Base-by-base conservation (phyloP, 2,329 filamentous ascomycete genomes). In the Aspergillus neotritici region DNA sequence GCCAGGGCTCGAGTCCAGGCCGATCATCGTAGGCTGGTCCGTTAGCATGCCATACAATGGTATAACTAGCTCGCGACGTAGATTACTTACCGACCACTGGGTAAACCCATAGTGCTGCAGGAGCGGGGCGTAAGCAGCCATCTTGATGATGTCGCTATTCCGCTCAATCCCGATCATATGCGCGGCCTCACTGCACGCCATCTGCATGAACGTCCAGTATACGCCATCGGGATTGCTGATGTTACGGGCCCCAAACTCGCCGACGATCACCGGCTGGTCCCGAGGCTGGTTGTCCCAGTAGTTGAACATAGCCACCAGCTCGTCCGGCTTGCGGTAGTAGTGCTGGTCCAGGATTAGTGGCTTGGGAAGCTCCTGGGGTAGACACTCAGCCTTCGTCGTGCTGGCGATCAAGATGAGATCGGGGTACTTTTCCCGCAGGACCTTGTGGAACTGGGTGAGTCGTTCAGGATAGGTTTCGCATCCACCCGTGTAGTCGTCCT, bases 121-220 rank as follows among this genome's bases (percentile, higher is more conserved):
- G 34, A 65, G 43, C 0, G 66, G 65, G 4, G 66, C 64, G 45
- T 67, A 69, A 4, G 57, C 54, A 2, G 56, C 60, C 55, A 66
- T 57, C 39, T 60, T 57, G 2, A 69, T 60, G 3, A 65, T 54
- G 37, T 68, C 61, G 3, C 62, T 62, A 44, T 69, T 69, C 15
- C 64, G 51, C 46, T 66, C 61, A 39, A 63, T 52, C 2, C 80
- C 78, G 47, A 85, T 76, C 41, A 85, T 71, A 40, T 76, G 81
- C 8, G 85, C 71, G 8, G 80, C 81, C 60, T 86, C 82, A 11
- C 75, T 76, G 6, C 85, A 79, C 29, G 75, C 71, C 13, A 79
- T 79, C 37, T 58, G 58, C 53, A 65, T 55, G 28, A 52, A 62
- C 1, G 55, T 48, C 56, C 57, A 57, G 37, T 50, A 57, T 2